Evolutionary conservation across 768 basidiomycete species (phyloP).

Genomic region (Mycena rebaudengoi): DNA sequence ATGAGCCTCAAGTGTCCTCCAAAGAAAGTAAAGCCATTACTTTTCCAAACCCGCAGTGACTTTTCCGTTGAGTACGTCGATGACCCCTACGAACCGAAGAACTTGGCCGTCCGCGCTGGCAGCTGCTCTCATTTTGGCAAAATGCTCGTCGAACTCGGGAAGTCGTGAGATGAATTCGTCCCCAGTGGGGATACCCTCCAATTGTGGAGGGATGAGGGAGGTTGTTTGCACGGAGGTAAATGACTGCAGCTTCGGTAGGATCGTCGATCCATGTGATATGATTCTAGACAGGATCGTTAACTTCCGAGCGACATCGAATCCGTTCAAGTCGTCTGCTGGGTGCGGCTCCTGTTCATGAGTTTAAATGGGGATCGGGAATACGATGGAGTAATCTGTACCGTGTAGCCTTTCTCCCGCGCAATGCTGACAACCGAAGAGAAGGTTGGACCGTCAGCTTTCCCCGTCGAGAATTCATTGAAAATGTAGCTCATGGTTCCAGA

Average conservation of each 20-base stretch:
- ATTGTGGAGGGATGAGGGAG: slow-evolving; percentile 84
- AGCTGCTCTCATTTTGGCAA: slow-evolving; percentile 76
- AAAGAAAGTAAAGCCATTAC: slow-evolving; percentile 54
- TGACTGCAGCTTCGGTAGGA: slow-evolving; percentile 71
- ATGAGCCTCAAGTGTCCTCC: neutral
- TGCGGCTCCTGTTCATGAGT: slow-evolving; percentile 82
- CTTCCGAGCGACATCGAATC: slow-evolving; percentile 96
- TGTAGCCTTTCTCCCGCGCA: slow-evolving; percentile 94
- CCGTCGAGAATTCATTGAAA: slow-evolving; percentile 93
- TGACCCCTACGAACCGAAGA: slow-evolving; percentile 92
- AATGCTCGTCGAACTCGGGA: slow-evolving; percentile 84
- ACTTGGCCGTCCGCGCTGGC: slow-evolving; percentile 86
- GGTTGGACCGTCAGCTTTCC: slow-evolving; percentile 67
- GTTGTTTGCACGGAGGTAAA: slow-evolving; percentile 82
- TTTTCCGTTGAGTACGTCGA: slow-evolving; percentile 76
- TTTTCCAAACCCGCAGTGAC: slow-evolving; percentile 91
- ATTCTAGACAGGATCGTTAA: slow-evolving; percentile 93
- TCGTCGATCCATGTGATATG: slow-evolving; percentile 52
- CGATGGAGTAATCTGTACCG: slow-evolving; percentile 57
- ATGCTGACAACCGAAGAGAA: slow-evolving; percentile 92
- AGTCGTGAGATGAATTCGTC: slow-evolving; percentile 85
- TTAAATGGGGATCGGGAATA: neutral
- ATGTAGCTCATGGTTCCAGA: slow-evolving; percentile 99
- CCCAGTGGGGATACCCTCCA: slow-evolving; percentile 73
- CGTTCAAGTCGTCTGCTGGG: slow-evolving; percentile 95